phyloP scores from a whole-genome alignment of 1,284 basidiomycete species.

The Tilletia horrida region DNA sequence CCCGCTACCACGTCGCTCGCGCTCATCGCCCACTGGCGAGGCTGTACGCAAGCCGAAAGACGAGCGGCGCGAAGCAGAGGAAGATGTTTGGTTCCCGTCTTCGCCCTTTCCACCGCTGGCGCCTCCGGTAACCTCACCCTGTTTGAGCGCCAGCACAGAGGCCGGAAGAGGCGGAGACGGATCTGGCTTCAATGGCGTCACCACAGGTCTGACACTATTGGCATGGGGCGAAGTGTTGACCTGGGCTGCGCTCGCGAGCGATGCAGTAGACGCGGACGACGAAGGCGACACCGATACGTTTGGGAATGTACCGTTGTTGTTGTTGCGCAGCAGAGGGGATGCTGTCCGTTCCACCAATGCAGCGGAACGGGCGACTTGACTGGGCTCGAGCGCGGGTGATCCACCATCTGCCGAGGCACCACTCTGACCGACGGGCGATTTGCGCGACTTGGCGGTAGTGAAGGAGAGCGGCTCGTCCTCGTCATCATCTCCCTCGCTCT shows the following conservation, averaged over 20 bases:
- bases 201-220: no score
- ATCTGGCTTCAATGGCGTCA: no score
- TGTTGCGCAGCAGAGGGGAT: no score
- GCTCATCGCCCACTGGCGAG: neutral
- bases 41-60: neutral
- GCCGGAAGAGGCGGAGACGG: no score
- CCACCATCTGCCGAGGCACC: slow-evolving; percentile 20
- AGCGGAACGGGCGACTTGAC: neutral
- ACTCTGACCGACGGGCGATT: slow-evolving; percentile 22
- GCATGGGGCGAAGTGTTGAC: no score
- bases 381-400: neutral
- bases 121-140: neutral
- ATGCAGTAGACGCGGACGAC: no score
- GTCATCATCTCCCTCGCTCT: slow-evolving; percentile 38
- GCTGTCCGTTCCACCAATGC: neutral
- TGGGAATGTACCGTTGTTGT: no score
- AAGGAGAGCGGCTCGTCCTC: slow-evolving; percentile 49
- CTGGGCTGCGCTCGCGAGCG: no score
- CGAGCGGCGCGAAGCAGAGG: neutral
- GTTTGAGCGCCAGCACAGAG: neutral
- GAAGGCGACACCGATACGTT: no score
- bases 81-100: neutral
- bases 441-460: slow-evolving; percentile 36
- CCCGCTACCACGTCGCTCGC: slow-evolving; percentile 16
- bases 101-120: neutral